A percentile compares a stretch with the other conserved stretches of the same genome.
phyloP scores from a whole-genome alignment of 345 rosid genomes.

The Gossypium rotundifolium region DNA sequence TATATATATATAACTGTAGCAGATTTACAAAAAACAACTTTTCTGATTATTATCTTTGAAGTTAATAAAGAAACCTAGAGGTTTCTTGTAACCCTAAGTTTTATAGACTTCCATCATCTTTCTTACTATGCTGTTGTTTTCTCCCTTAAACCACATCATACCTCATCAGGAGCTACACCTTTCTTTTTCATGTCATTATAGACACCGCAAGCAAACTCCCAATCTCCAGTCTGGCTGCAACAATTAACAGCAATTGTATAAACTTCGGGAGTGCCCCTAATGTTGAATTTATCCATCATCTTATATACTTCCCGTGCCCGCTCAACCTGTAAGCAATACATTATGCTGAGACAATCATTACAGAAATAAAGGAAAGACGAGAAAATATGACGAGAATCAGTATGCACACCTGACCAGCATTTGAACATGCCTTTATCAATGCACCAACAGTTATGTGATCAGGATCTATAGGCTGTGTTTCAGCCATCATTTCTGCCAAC shows the following conservation, averaged over 20 bases:
- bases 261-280: conserved; percentile 90
- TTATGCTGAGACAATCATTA: conserved; percentile 11
- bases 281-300: conserved; percentile 61
- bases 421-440: conserved; percentile 78
- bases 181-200: conserved; percentile 72
- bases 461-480: conserved; percentile 88
- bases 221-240: conserved; percentile 84
- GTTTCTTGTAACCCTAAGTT: too few relatives aligned
- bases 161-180: conserved; percentile 81
- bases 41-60: too few relatives aligned
- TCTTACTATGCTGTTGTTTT: too few relatives aligned
- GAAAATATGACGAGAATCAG: conserved; percentile 9
- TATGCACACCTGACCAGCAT: conserved; percentile 71
- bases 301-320: conserved; percentile 75
- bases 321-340: conserved; percentile 50
- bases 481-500: conserved; percentile 86
- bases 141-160: conserved; percentile 11
- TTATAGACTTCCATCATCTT: too few relatives aligned
- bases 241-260: conserved; percentile 78
- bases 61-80: too few relatives aligned
- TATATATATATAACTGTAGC: too few relatives aligned
- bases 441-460: conserved; percentile 91
- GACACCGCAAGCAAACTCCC: conserved; percentile 67
- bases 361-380: conserved; percentile 6
- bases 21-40: too few relatives aligned